Evolutionary conservation across 495 filamentous ascomycete species (phyloP), one percentile per base, ranked within the genome.

Genomic region (Penicillium cataractarum): DNA sequence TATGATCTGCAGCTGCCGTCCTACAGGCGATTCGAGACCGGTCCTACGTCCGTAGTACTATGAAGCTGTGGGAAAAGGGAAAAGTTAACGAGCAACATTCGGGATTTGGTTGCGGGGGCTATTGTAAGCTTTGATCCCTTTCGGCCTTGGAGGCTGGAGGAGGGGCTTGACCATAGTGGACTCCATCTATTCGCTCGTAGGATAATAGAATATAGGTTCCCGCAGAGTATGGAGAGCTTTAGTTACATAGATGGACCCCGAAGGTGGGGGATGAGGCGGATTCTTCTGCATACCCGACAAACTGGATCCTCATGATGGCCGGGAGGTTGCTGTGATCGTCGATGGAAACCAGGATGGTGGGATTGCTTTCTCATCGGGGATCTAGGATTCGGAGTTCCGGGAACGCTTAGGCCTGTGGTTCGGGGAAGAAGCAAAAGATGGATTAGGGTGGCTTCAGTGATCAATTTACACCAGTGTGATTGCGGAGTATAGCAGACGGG

Each of bases 281-380:
- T 1, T 49, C 39, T 35, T 37, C 27, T 37, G 37, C 26, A 57
- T 49, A 56, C 29, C 42, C 33, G 51, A 49, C 26, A 26, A 19
- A 40, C 17, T 29, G 29, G 31, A 31, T 9, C 37, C 46, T 54
- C 24, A 40, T 53, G 58, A 40, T 53, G 58, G 59, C 42, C 40
- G 35, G 13, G 33, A n/a, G 5, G 53, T 3, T 54, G 51, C 57
- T 42, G 60, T 63, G 65, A 67, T 63, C 60, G 24, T 35, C 65
- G 29, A 48, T 21, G 54, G 42, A 26, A 46, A 65, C 66, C 66
- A 63, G 60, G 65, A 35, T 46, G 54, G 56, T 44, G 69, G 66
- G 51, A 54, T n/a, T 22, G 19, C 22, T 19, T 0, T 33, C 29
- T 21, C 27, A 7, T 26, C 49, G 29, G 27, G 51, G 32, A 54